Evolutionary conservation across 2,329 filamentous ascomycete genomes (phyloP).

Genomic region (Venturia aucupariae): DNA sequence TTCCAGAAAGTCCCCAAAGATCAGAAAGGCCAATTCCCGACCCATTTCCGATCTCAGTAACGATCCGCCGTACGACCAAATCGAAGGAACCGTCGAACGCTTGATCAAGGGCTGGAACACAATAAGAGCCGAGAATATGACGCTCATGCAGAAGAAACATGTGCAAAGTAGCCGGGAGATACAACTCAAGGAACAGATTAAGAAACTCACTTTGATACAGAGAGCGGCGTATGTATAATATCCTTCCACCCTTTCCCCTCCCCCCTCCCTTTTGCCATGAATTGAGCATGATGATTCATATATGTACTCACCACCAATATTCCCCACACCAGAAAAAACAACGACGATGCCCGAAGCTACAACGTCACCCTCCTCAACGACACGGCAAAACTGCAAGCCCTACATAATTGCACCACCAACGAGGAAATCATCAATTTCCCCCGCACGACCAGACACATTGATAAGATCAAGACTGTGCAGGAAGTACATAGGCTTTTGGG

Average conservation of each 20-base stretch:
- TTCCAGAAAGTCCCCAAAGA: neutral
- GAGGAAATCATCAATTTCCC: neutral
- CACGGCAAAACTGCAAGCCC: neutral
- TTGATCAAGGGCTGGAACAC: neutral
- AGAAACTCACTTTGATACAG: neutral
- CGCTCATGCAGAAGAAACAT: neutral
- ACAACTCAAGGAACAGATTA: neutral
- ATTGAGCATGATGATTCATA: no score
- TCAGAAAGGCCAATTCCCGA: neutral
- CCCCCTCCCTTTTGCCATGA: no score
- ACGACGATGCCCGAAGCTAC: neutral
- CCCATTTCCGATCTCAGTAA: neutral
- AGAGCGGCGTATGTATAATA: neutral
- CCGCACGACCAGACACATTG: neutral
- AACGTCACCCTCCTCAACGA: neutral
- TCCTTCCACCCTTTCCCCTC: neutral
- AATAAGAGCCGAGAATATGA: neutral
- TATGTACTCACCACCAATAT: neutral
- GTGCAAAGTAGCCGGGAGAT: neutral
- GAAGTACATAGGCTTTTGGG: neutral
- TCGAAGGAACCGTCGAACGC: neutral
- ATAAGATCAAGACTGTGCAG: neutral
- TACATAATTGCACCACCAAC: neutral
- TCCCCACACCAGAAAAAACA: neutral
- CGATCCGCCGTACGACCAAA: neutral